A percentile compares a stretch with the other conserved stretches of the same genome.
Conservation (phyloP, 1,139 yeast genomes). For the Meyerozyma elateridarum region DNA sequence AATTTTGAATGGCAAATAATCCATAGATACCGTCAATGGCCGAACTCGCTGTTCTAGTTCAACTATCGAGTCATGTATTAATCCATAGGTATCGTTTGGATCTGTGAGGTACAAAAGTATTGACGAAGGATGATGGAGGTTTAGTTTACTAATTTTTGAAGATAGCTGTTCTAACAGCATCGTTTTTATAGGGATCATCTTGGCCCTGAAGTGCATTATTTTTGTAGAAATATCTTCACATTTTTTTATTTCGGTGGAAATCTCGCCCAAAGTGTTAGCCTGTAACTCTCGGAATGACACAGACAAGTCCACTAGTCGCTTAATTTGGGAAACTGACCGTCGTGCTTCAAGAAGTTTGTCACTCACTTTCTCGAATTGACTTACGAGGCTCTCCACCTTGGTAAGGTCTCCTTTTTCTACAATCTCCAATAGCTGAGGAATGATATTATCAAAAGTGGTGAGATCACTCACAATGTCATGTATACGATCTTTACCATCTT, state of each 20-base stretch:
- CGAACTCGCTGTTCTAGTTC: conserved; percentile 30
- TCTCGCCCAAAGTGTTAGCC: background rate
- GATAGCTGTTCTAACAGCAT: background rate
- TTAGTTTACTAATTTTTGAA: background rate
- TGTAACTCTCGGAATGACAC: conserved; percentile 1
- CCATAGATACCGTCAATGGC: conserved; percentile 58
- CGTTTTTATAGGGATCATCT: background rate
- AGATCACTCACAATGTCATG: background rate
- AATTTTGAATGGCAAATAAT: conserved; percentile 52
- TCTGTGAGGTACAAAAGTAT: background rate
- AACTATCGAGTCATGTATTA: background rate
- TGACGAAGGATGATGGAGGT: background rate
- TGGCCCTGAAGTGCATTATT: background rate
- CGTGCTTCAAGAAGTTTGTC: conserved; percentile 1
- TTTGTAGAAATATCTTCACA: background rate
- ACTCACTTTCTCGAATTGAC: background rate
- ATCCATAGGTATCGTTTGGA: no score
- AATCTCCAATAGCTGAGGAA: background rate
- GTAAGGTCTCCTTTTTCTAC: background rate
- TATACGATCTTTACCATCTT: conserved; percentile 2
- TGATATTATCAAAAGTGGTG: background rate
- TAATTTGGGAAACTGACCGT: background rate
- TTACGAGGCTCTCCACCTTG: background rate
- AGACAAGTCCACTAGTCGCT: conserved; percentile 2
- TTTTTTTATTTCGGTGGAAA: background rate